Evolutionary conservation across 192 early-diverging fungal genomes (phyloP).

Genomic region (Entomortierella beljakovae): DNA sequence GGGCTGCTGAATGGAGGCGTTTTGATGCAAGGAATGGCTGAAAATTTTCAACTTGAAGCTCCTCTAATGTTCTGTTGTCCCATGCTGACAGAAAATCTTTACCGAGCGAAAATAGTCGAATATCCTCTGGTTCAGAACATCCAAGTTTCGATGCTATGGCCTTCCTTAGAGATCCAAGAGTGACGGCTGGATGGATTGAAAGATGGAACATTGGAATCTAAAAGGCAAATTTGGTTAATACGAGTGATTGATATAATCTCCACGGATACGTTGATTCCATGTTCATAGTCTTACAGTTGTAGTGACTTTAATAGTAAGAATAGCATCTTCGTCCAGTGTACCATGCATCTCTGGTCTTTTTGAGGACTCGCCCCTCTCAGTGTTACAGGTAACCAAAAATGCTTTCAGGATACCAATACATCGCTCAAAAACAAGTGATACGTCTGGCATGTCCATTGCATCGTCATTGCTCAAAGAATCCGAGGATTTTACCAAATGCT

Average conservation of each 20-base stretch:
- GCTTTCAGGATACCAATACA: constrained; percentile 58
- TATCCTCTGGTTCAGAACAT: constrained; percentile 22
- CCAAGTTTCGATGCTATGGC: constrained; percentile 43
- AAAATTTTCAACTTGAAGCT: constrained; percentile 49
- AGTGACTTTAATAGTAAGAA: constrained; percentile 55
- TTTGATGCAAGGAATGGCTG: constrained; percentile 49
- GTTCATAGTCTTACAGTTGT: constrained; percentile 12
- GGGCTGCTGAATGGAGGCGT: not conserved
- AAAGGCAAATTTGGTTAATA: not conserved
- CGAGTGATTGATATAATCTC: not conserved
- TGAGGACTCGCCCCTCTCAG: constrained; percentile 4
- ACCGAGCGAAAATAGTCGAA: constrained; percentile 51
- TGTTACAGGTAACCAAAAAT: constrained; percentile 37
- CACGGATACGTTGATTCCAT: not conserved
- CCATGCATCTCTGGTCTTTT: constrained; percentile 48
- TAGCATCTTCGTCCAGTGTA: constrained; percentile 55
- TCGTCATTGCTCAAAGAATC: constrained; percentile 23
- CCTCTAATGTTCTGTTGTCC: constrained; percentile 54
- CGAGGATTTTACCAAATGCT: constrained; percentile 46
- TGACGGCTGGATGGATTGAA: constrained; percentile 45
- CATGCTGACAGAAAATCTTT: constrained; percentile 41
- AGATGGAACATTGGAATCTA: constrained; percentile 50
- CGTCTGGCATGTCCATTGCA: constrained; percentile 8
- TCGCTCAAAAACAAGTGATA: constrained; percentile 55
- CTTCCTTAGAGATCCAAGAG: constrained; percentile 39